A percentile compares a stretch with the other conserved stretches of the same genome.
Evolutionary conservation across 768 basidiomycete species (phyloP).

Genomic region (Coprinopsis cinerea): DNA sequence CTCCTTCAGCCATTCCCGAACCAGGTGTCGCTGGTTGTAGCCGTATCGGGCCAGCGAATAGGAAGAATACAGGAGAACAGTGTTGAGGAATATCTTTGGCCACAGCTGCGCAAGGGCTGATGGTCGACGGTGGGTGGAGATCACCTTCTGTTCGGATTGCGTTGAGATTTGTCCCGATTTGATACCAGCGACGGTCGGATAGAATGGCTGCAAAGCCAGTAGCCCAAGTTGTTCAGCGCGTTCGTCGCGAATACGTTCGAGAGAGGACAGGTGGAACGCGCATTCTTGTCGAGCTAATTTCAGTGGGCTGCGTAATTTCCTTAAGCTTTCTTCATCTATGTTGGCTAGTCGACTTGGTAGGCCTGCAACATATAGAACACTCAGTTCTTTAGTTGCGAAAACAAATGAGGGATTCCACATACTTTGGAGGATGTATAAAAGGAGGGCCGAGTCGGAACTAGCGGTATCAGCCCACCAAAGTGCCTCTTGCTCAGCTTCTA

Average conservation of each 20-base stretch:
- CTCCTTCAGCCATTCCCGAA: slow-evolving; percentile 44
- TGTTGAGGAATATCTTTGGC: slow-evolving; percentile 58
- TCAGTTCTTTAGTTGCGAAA: slow-evolving; percentile 56
- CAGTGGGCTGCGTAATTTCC: slow-evolving; percentile 44
- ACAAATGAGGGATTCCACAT: slow-evolving; percentile 47
- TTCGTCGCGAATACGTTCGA: slow-evolving; percentile 62
- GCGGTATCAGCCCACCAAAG: slow-evolving; percentile 82
- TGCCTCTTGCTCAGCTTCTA: slow-evolving; percentile 66
- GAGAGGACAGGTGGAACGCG: slow-evolving; percentile 45
- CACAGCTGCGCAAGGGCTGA: slow-evolving; percentile 64
- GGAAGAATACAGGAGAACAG: slow-evolving; percentile 61
- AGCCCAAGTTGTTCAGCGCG: slow-evolving; percentile 63
- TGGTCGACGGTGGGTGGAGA: slow-evolving; percentile 54
- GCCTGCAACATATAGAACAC: slow-evolving; percentile 29
- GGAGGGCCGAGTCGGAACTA: slow-evolving; percentile 33
- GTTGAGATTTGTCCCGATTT: slow-evolving; percentile 6
- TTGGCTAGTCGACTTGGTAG: slow-evolving; percentile 35
- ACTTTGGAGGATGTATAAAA: background rate
- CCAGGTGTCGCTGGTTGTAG: slow-evolving; percentile 47
- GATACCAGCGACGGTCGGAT: slow-evolving; percentile 7
- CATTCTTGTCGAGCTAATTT: slow-evolving; percentile 66
- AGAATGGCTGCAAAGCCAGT: slow-evolving; percentile 37
- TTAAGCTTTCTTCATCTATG: no score
- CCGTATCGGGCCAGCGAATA: slow-evolving; percentile 44
- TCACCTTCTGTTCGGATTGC: background rate